These are phyloP conservation scores for Fusarium sp. DNA, from an alignment of 2,329 filamentous ascomycete species.

Conservation along the genomic window DNA sequence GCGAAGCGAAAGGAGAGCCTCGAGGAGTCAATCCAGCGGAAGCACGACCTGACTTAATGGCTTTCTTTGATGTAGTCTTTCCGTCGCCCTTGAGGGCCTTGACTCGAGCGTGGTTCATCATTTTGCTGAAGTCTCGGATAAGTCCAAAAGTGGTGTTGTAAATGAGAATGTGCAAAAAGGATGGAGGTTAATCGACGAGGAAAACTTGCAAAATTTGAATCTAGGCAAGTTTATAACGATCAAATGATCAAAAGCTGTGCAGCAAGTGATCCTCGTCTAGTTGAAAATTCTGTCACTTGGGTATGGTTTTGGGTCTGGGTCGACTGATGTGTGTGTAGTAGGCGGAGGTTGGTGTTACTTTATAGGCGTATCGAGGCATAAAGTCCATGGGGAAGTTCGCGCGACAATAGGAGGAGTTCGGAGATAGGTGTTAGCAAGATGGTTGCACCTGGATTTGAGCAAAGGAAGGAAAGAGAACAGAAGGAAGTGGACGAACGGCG, in stretches of 20 bases:
- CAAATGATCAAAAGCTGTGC: slow-evolving; percentile 24
- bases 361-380: slow-evolving; percentile 38
- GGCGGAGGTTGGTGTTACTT: slow-evolving; percentile 30
- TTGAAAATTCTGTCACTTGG: slow-evolving; percentile 31
- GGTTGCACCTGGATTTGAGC: slow-evolving; percentile 27
- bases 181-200: slow-evolving; percentile 33
- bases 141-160: background rate
- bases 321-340: slow-evolving; percentile 35
- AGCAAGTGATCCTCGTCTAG: slow-evolving; percentile 42
- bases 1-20: slow-evolving; percentile 68
- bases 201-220: slow-evolving; percentile 35
- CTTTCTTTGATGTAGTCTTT: slow-evolving; percentile 78
- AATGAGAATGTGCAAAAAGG: background rate
- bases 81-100: slow-evolving; percentile 75
- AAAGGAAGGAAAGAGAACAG: background rate
- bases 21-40: slow-evolving; percentile 67
- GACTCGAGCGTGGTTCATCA: slow-evolving; percentile 73
- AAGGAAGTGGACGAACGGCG: slow-evolving; percentile 16
- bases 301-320: slow-evolving; percentile 37
- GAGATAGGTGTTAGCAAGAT: slow-evolving; percentile 28
- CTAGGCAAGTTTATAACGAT: slow-evolving; percentile 2
- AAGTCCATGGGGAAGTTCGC: slow-evolving; percentile 42
- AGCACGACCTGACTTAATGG: slow-evolving; percentile 66
- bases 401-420: background rate
- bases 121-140: background rate